phyloP scores from a whole-genome alignment of 306 rosid genomes.

The Corylus americana region DNA sequence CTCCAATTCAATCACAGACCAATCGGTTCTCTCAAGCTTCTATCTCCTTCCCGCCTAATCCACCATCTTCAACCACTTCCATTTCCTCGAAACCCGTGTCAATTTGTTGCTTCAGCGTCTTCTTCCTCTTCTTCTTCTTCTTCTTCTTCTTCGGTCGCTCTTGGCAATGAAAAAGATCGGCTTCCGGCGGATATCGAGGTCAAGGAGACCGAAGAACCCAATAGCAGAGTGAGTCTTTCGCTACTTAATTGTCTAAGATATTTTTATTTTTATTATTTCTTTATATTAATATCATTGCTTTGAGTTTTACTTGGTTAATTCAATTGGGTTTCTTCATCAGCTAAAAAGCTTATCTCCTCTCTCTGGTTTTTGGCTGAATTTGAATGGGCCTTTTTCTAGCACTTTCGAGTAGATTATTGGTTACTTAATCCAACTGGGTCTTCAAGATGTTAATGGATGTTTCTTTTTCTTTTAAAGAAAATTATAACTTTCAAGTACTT shows the following conservation, averaged over 20 bases:
- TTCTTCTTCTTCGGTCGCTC: constrained; percentile 42
- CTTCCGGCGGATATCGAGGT: constrained; percentile 69
- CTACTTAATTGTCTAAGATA: background rate
- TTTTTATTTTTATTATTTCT: background rate
- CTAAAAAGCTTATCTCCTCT: background rate
- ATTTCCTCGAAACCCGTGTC: constrained; percentile 25
- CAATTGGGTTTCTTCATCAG: background rate
- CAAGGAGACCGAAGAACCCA: constrained; percentile 59
- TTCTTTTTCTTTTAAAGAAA: background rate
- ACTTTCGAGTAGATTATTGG: background rate
- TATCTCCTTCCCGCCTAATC: constrained; percentile 38
- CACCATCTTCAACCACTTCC: constrained; percentile 32
- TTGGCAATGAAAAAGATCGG: constrained; percentile 41
- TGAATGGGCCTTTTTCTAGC: background rate
- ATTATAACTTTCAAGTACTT: background rate
- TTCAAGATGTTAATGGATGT: background rate
- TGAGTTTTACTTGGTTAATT: background rate
- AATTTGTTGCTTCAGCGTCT: constrained; percentile 46
- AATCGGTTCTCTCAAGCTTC: constrained; percentile 26
- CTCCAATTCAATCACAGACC: constrained; percentile 17
- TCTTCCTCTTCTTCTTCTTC: constrained; percentile 41
- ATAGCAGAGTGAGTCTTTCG: constrained; percentile 59
- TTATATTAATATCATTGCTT: background rate
- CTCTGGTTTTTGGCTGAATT: background rate
- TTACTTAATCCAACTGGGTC: background rate